Conservation (phyloP, 495 filamentous ascomycete species). For the Letharia lupina region DNA sequence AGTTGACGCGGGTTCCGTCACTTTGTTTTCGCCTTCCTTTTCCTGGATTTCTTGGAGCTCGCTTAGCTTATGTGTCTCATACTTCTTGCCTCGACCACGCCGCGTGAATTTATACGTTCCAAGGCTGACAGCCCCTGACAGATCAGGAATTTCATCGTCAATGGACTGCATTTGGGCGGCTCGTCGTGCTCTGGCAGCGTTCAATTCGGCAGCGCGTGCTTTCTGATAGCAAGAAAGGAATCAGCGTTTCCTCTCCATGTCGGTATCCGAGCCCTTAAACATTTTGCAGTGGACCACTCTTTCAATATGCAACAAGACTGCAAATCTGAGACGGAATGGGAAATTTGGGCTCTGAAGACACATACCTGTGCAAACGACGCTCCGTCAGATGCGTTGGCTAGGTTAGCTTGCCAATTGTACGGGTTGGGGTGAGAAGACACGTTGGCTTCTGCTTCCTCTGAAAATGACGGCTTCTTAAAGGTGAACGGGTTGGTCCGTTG, state of each 20-base stretch:
- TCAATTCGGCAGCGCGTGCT: conserved; percentile 9
- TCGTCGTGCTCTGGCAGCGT: conserved; percentile 2
- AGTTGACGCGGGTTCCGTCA: not conserved
- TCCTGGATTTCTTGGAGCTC: conserved; percentile 2
- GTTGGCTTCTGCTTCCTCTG: conserved; percentile 2
- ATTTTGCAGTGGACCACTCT: not conserved
- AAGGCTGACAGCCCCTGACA: not conserved
- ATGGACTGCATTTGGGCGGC: not conserved
- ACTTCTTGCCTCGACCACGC: conserved; percentile 7
- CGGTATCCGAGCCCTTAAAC: not conserved
- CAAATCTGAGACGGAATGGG: not conserved
- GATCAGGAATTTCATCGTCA: conserved; percentile 1
- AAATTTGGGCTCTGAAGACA: not conserved
- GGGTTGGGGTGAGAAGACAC: not conserved
- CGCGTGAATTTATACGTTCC: not conserved
- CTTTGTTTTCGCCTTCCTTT: not conserved
- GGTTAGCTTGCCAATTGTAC: conserved; percentile 3
- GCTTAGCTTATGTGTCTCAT: conserved; percentile 7
- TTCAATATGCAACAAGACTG: not conserved
- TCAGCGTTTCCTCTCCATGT: not conserved
- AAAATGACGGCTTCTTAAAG: not conserved
- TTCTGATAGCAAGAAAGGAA: not conserved
- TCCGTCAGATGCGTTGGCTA: conserved; percentile 1
- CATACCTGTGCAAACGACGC: conserved; percentile 3
- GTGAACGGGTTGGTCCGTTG: not conserved